Percentiles rank a stretch among this genome's conserved stretches.
phyloP scores from a whole-genome alignment of 2,329 filamentous ascomycete genomes.

The Apiospora malaysiana region DNA sequence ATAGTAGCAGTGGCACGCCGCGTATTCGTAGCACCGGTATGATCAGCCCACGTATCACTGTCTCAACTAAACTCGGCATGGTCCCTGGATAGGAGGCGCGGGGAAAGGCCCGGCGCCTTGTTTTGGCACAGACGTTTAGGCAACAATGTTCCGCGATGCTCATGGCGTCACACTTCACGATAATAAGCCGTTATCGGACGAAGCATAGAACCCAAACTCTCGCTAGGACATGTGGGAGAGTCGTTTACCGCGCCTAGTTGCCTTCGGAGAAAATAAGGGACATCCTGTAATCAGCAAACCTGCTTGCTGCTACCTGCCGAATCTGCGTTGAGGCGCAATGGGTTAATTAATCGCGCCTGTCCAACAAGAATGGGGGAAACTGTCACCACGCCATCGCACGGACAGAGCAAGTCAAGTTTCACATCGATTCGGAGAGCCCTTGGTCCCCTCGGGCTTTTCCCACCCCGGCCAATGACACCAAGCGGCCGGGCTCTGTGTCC shows the following conservation, averaged over 20 bases:
- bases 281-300: background rate
- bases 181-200: background rate
- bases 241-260: background rate
- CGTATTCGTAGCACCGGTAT: background rate
- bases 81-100: background rate
- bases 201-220: background rate
- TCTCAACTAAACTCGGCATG: background rate
- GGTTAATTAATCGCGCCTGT: background rate
- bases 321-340: background rate
- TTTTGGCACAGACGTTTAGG: slow-evolving; percentile 8
- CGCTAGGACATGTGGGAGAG: background rate
- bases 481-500: background rate
- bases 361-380: background rate
- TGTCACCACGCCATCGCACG: background rate
- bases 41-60: no score
- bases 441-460: background rate
- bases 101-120: background rate
- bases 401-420: background rate
- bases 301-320: background rate
- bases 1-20: background rate
- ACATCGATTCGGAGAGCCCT: background rate
- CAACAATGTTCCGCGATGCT: background rate
- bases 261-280: background rate
- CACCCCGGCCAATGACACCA: background rate
- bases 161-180: background rate